phyloP scores from a whole-genome alignment of 208 protist species.

The Trypanosoma mega region DNA sequence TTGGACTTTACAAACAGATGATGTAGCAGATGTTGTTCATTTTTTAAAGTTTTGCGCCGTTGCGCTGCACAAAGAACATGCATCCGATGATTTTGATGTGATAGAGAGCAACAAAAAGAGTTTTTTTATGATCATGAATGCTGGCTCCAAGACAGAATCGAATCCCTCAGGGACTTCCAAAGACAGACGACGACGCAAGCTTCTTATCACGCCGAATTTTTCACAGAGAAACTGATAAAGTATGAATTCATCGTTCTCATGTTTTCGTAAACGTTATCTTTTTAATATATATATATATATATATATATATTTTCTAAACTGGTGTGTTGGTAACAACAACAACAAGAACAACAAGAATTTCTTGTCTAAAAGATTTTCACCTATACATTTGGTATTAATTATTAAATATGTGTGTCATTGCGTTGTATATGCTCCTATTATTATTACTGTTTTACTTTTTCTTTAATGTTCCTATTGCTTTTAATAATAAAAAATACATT shows the following conservation, averaged over 20 bases:
- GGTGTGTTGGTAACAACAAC: too few species aligned
- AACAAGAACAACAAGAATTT: too few species aligned
- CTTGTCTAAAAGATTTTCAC: too few species aligned
- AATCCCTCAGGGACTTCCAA: background rate
- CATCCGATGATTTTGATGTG: slow-evolving; percentile 29
- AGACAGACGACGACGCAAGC: slow-evolving; percentile 4
- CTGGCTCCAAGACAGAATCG: background rate
- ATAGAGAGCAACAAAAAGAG: slow-evolving; percentile 13
- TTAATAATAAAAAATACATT: too few species aligned
- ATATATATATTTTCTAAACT: background rate
- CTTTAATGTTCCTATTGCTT: too few species aligned
- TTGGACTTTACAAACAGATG: slow-evolving; percentile 78
- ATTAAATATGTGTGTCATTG: too few species aligned
- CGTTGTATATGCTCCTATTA: background rate
- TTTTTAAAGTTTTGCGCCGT: slow-evolving; percentile 88
- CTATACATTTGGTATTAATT: too few species aligned
- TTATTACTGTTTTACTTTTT: slow-evolving; percentile 6
- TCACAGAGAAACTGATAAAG: slow-evolving; percentile 18
- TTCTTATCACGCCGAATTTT: slow-evolving; percentile 28
- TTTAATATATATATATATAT: slow-evolving; percentile 6
- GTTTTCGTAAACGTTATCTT: slow-evolving; percentile 6
- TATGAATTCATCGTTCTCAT: slow-evolving; percentile 2
- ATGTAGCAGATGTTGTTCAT: slow-evolving; percentile 65
- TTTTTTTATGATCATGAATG: slow-evolving; percentile 16
- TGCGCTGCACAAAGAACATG: slow-evolving; percentile 63